Percentiles rank a stretch among this genome's conserved stretches.
Conservation (phyloP, 768 basidiomycete genomes). For the Porpolomopsis calyptriformis region DNA sequence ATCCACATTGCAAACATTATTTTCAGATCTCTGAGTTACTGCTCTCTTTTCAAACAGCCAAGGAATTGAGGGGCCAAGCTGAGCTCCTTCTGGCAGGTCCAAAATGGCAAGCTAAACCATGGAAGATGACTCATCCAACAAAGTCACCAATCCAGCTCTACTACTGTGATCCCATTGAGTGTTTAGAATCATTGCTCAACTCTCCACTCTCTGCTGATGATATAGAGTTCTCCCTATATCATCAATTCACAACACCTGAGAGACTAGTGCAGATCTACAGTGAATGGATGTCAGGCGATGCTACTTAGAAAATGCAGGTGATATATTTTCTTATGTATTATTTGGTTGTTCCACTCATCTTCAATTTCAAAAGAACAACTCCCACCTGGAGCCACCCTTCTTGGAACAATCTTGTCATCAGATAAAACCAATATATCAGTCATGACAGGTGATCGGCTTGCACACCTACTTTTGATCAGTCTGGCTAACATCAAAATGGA, state of each 20-base stretch:
- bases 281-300: conserved; percentile 11
- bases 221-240: too few species aligned
- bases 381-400: conserved; percentile 17
- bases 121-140: conserved; percentile 8
- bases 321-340: conserved; percentile 1
- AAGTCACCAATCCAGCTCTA: conserved; percentile 13
- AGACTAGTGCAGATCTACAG: too few species aligned
- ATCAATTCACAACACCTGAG: too few species aligned
- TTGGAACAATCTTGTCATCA: conserved; percentile 21
- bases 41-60: conserved; percentile 12
- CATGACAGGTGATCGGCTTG: conserved; percentile 21
- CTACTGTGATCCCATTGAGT: conserved; percentile 20
- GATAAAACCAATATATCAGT: conserved; percentile 25
- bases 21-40: conserved; percentile 12
- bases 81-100: conserved; percentile 14
- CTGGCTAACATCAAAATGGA: conserved; percentile 23
- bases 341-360: not conserved
- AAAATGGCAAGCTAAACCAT: conserved; percentile 12
- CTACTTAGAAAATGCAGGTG: conserved; percentile 20
- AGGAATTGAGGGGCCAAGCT: conserved; percentile 12
- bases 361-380: conserved; percentile 15
- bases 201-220: too few species aligned
- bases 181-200: conserved; percentile 17
- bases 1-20: not conserved
- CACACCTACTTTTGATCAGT: conserved; percentile 21